These are phyloP conservation scores for Colletotrichum somersetense DNA, from an alignment of 2,329 filamentous ascomycete genomes.

Conservation along the genomic window DNA sequence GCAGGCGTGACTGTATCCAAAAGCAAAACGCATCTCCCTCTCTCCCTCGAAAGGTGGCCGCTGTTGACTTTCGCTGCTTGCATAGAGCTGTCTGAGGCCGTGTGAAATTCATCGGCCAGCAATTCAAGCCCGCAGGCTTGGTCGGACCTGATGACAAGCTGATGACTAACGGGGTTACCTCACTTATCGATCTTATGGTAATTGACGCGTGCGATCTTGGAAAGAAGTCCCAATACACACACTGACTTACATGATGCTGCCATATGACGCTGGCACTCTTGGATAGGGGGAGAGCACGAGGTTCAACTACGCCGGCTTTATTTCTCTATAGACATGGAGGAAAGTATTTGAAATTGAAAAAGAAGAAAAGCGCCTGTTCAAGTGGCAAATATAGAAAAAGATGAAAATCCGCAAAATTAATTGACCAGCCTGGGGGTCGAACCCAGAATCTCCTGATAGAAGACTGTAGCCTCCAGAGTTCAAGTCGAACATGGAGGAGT, in stretches of 20 bases:
- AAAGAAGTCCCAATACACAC: constrained; percentile 23
- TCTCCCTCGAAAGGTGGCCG: neutral
- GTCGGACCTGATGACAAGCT: constrained; percentile 10
- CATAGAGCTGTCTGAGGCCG: constrained; percentile 4
- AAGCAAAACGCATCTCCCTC: neutral
- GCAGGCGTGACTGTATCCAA: constrained; percentile 17
- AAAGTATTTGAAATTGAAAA: no score
- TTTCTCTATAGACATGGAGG: neutral
- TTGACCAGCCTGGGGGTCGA: constrained; percentile 42
- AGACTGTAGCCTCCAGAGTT: neutral
- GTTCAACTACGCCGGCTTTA: neutral
- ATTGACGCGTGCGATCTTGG: constrained; percentile 23
- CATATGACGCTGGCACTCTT: neutral
- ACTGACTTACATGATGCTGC: constrained; percentile 28
- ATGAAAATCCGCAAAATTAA: no score
- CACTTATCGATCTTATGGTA: constrained; percentile 23
- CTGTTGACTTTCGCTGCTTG: neutral
- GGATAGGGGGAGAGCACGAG: neutral
- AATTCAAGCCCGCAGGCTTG: constrained; percentile 2
- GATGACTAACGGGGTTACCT: constrained; percentile 17
- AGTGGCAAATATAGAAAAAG: neutral
- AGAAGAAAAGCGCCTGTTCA: neutral
- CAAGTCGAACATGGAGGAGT: no score
- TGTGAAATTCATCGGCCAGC: constrained; percentile 10
- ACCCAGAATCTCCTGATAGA: constrained; percentile 41